These are phyloP conservation scores for Chaetoceros muelleri DNA, from an alignment of 108 stramenopile species.

Conservation along the genomic window DNA sequence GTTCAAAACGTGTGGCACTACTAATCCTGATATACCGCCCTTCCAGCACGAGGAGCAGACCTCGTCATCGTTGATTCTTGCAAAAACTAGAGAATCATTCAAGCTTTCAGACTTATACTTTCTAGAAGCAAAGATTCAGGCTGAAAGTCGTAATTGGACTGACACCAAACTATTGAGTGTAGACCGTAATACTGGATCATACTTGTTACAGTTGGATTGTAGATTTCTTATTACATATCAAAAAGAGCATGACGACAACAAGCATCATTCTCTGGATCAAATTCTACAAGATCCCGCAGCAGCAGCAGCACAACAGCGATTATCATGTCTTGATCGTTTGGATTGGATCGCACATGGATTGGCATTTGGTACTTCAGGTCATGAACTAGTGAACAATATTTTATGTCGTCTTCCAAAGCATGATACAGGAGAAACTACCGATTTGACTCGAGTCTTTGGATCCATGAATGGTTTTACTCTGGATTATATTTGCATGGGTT, in stretches of 20 bases:
- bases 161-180: slow-evolving; percentile 23
- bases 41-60: neutral
- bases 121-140: slow-evolving; percentile 30
- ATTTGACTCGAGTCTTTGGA: neutral
- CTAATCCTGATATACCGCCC: neutral
- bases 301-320: slow-evolving; percentile 1
- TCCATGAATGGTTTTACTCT: slow-evolving; percentile 13
- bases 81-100: slow-evolving; percentile 57
- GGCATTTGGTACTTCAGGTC: slow-evolving; percentile 7
- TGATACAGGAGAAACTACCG: neutral
- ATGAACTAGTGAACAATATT: slow-evolving; percentile 12
- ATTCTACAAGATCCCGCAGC: too few relatives aligned
- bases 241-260: too few relatives aligned
- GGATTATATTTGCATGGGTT: slow-evolving; percentile 19
- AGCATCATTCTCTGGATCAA: too few relatives aligned
- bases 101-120: slow-evolving; percentile 55
- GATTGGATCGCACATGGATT: slow-evolving; percentile 42
- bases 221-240: too few relatives aligned
- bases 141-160: too few relatives aligned
- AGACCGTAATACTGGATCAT: slow-evolving; percentile 29
- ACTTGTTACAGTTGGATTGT: slow-evolving; percentile 20
- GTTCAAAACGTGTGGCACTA: too few relatives aligned
- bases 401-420: neutral
- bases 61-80: slow-evolving; percentile 6
- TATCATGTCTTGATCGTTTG: slow-evolving; percentile 25